Base-by-base conservation (phyloP, 192 early-diverging fungal genomes). In the Coemansia sp. region DNA sequence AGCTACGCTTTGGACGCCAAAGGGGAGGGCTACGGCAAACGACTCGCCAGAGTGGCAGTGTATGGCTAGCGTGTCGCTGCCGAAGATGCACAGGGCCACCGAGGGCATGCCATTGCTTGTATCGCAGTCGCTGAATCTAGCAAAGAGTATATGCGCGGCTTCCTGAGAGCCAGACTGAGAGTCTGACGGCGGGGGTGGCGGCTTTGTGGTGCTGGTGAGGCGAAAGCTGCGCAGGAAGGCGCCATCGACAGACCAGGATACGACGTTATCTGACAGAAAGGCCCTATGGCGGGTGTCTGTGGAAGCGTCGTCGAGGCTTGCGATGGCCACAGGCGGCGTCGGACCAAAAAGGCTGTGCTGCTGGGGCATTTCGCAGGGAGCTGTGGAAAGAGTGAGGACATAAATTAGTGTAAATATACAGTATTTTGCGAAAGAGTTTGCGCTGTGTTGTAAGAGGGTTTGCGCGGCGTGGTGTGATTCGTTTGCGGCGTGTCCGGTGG, bases 61-160 rank as follows among this genome's bases (percentile, higher is more conserved):
- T 7, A 81, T 75, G 33, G 17, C 25, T 9, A 81, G 57, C 28
- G 40, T 62, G 62, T 81, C 78, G 9, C 36, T 38, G 37, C 57
- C 47, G 25, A 81, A 81, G 11, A 81, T 31, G 27, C 78, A 81
- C 38, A 81, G 73, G 13, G 74, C 68, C 6, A 69, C 56, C 8
- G 62, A 30, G n/a, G 31, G 55, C 14, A 61, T 40, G 31, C 29
- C 33, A 30, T 14, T 17, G 52, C 29, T 8, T 31, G 29, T 19
- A 33, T n/a, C 23, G 52, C 17, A 33, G 30, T 50, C 65, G 5
- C 40, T 55, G 45, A 79, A 79, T 33, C 64, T 50, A 4, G 76
- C 61, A 62, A 79, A 79, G 17, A 65, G 20, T 17, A 61, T 57
- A 28, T 73, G 70, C 19, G 66, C 67, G 8, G 42, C 53, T 3